Evolutionary conservation across 2,329 filamentous ascomycete species (phyloP).

Genomic region (Penicillium glabrum): DNA sequence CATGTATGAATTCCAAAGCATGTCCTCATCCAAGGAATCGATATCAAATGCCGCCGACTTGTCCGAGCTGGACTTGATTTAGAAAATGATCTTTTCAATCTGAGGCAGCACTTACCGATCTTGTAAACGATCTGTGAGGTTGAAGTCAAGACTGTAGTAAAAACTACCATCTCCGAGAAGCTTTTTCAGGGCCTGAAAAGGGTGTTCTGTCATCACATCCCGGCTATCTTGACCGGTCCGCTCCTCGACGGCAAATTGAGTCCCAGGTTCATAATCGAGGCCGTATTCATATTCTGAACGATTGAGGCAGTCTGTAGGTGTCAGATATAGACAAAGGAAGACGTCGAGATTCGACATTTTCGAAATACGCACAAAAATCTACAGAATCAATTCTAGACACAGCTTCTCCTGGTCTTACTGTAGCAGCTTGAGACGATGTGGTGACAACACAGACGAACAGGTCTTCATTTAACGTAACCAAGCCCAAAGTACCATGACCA

Average conservation of each 20-base stretch:
- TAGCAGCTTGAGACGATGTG: conserved; percentile 73
- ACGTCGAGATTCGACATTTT: background rate
- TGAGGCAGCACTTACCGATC: conserved; percentile 60
- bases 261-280: conserved; percentile 55
- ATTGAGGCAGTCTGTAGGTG: conserved; percentile 72
- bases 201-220: conserved; percentile 76
- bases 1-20: conserved; percentile 99
- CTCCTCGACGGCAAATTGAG: conserved; percentile 56
- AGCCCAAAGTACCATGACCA: conserved; percentile 80
- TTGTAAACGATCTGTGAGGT: conserved; percentile 89
- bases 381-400: conserved; percentile 84
- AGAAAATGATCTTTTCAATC: conserved; percentile 12
- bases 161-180: conserved; percentile 90
- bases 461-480: conserved; percentile 80
- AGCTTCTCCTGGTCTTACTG: conserved; percentile 80
- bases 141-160: conserved; percentile 98
- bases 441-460: conserved; percentile 91
- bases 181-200: conserved; percentile 87
- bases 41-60: conserved; percentile 81
- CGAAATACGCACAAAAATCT: conserved; percentile 64
- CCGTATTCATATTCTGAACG: conserved; percentile 82
- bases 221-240: conserved; percentile 57
- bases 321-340: background rate
- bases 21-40: conserved; percentile 87
- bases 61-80: conserved; percentile 56